Percentiles rank a stretch among this genome's conserved stretches.
Evolutionary conservation across 2,329 filamentous ascomycete genomes (phyloP).

Genomic region (Bretziella fagacearum): DNA sequence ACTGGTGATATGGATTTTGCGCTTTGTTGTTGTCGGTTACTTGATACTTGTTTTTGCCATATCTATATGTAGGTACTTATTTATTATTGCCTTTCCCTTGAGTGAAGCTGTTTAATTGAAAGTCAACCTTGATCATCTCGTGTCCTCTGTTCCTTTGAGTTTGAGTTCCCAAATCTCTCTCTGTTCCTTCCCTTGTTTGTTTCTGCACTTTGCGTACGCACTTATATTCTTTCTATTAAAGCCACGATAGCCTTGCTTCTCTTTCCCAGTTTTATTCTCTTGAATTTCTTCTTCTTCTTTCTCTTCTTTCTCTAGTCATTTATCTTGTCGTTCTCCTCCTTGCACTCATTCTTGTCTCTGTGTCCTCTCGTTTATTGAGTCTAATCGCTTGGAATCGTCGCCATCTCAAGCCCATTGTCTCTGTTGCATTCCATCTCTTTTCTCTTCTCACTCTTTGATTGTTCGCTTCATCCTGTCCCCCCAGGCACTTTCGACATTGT

Average conservation of each 20-base stretch:
- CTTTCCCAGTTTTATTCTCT: conserved; percentile 1
- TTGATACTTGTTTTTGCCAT: not conserved
- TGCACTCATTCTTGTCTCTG: not conserved
- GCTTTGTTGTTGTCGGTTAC: conserved; percentile 1
- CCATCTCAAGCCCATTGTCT: not conserved
- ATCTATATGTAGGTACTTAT: too few species aligned
- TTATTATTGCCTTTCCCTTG: not conserved
- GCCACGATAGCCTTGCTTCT: not conserved
- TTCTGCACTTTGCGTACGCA: not conserved
- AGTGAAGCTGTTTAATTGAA: conserved; percentile 1
- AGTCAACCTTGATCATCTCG: not conserved
- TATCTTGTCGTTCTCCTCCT: not conserved
- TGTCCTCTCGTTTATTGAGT: too few species aligned
- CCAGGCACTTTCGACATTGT: not conserved
- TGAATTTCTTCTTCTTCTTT: not conserved
- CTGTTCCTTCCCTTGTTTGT: conserved; percentile 1
- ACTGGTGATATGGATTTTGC: not conserved
- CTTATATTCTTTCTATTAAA: not conserved
- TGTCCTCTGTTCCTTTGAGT: not conserved
- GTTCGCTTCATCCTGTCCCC: conserved; percentile 3
- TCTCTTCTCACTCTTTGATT: conserved; percentile 7
- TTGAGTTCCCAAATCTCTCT: not conserved
- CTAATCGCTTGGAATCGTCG: not conserved
- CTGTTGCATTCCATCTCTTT: conserved; percentile 8
- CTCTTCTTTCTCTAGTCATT: not conserved